Base-by-base conservation (phyloP, 176 grass and related monocot genomes). In the Carex myosuroides region DNA sequence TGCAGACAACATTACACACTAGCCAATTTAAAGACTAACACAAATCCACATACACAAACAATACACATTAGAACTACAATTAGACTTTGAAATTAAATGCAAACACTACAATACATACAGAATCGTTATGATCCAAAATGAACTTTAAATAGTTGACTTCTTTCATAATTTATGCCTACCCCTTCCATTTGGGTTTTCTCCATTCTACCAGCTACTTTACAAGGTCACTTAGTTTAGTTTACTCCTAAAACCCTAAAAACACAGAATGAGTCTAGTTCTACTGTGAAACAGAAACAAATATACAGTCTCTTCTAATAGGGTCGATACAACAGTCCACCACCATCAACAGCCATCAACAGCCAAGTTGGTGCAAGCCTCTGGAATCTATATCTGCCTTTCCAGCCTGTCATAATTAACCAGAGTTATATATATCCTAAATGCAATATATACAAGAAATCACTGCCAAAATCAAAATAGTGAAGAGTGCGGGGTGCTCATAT, bases 131-230 rank as follows among this genome's bases (percentile, higher is more conserved):
- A 78, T 78, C 50, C 73, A 78, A 57, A 78, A 78, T 78, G 73
- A 78, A 56, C 73, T 78, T 17, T 57, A 78, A 78, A 57, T 78
- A 78, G 73, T 78, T 57, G 42, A 78, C 58, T 81, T 81, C 81
- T 68, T 66, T 8, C 81, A 66, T 83, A 83, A 83, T 83, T 83
- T 83, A 83, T 83, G 81, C 60, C 81, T 69, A 69, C 60, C 41
- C 81, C 60, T 69, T 46, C 60, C 62, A 68, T 50, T 83, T 42
- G 81, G 60, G 44, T 52, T 52, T 52, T 83, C 20, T 33, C 79
- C 81, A 52, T 66, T 52, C 81, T 83, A 83, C 81, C 41, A 66
- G 9, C 81, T 83, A 83, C 62, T 83, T 83, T 83, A 83, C 81
- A 83, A 55, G 39, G 79, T 63, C 56, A 81, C 59, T 81, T 64